Evolutionary conservation across 179 eudicot genomes (phyloP).

Genomic region (Camellia oleifera): DNA sequence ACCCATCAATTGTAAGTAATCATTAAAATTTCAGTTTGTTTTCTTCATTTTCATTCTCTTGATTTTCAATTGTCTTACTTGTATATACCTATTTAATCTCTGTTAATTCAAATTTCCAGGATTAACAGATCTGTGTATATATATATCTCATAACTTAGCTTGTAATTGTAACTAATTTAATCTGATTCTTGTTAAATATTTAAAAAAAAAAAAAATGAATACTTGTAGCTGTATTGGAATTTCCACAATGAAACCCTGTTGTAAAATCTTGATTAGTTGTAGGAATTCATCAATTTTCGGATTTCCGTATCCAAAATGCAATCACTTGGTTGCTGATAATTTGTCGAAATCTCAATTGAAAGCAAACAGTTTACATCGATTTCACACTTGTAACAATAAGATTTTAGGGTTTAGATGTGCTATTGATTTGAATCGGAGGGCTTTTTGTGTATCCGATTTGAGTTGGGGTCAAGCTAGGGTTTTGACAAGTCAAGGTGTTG

Average conservation of each 20-base stretch:
- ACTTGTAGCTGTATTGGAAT: constrained; percentile 37
- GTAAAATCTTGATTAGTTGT: constrained; percentile 29
- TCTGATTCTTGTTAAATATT: not conserved
- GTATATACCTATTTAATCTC: constrained; percentile 12
- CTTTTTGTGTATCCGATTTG: constrained; percentile 43
- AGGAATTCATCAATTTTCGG: constrained; percentile 39
- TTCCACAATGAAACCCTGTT: constrained; percentile 34
- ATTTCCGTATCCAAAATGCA: constrained; percentile 26
- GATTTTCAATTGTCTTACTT: not conserved
- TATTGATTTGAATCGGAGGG: constrained; percentile 31
- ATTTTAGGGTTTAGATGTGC: constrained; percentile 29
- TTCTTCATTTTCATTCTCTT: not conserved
- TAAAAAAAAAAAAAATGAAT: constrained; percentile 23
- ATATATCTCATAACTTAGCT: not conserved
- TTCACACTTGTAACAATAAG: constrained; percentile 21
- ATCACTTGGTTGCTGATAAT: constrained; percentile 25
- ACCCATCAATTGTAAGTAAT: constrained; percentile 29
- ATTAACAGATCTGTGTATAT: constrained; percentile 30
- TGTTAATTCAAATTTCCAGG: constrained; percentile 25
- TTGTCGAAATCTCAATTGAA: constrained; percentile 35
- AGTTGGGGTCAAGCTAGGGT: constrained; percentile 34
- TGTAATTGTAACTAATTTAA: not conserved
- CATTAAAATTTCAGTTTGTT: not conserved
- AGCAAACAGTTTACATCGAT: not conserved
- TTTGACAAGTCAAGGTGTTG: constrained; percentile 19